These are phyloP conservation scores for Nakataea oryzae DNA, from an alignment of 2,329 filamentous ascomycete genomes.

Conservation along the genomic window DNA sequence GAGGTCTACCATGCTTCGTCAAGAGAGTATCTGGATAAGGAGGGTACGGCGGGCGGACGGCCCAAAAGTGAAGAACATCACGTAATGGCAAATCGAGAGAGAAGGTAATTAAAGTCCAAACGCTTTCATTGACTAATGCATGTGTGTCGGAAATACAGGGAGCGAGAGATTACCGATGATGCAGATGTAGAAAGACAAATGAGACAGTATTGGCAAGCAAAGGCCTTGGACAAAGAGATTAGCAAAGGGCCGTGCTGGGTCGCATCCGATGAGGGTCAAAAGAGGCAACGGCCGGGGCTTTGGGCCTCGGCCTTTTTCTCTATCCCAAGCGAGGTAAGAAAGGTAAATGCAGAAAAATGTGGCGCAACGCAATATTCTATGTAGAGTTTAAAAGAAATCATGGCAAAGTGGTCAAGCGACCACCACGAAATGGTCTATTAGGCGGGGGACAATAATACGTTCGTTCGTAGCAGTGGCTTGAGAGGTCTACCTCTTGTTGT, in stretches of 20 bases:
- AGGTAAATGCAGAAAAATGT: neutral
- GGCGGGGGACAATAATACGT: neutral
- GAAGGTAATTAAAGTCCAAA: neutral
- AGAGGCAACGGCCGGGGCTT: neutral
- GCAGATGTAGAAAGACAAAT: neutral
- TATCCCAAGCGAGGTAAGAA: neutral
- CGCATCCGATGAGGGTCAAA: too few species aligned
- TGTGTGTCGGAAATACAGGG: too few species aligned
- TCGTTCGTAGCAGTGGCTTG: neutral
- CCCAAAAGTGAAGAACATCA: too few species aligned
- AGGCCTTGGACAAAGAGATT: neutral
- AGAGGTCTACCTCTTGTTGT: conserved; percentile 31
- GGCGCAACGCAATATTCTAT: neutral
- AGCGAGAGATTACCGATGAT: too few species aligned
- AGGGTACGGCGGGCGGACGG: too few species aligned
- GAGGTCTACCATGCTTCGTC: conserved; percentile 40
- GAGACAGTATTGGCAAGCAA: neutral
- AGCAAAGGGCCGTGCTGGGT: too few species aligned
- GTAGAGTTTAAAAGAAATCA: neutral
- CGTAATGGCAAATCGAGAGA: too few species aligned
- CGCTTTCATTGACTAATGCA: too few species aligned
- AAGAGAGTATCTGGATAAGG: conserved; percentile 7
- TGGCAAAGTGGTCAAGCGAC: neutral
- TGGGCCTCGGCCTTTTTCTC: too few species aligned
- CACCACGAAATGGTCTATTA: neutral